Evolutionary conservation across 2,329 filamentous ascomycete species (phyloP).

Genomic region (Dactylellina cionopaga): DNA sequence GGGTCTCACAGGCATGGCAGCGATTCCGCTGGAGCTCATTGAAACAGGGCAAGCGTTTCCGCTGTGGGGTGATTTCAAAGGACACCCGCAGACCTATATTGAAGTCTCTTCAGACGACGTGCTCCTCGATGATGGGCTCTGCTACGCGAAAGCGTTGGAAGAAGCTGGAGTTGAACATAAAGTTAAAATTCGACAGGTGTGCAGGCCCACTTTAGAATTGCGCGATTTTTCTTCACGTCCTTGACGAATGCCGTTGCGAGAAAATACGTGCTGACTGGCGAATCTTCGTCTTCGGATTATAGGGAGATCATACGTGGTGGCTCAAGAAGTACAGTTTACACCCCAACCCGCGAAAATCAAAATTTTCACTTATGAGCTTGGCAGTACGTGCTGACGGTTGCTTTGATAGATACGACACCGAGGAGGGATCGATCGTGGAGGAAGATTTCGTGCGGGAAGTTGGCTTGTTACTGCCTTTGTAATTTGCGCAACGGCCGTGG

Average conservation of each 20-base stretch:
- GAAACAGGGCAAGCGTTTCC: slow-evolving; percentile 43
- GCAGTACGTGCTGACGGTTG: slow-evolving; percentile 34
- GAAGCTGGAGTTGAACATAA: slow-evolving; percentile 61
- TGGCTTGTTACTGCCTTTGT: slow-evolving; percentile 47
- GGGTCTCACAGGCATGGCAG: slow-evolving; percentile 37
- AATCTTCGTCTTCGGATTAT: slow-evolving; percentile 18
- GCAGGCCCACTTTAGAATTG: slow-evolving; percentile 58
- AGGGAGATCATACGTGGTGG: slow-evolving; percentile 65
- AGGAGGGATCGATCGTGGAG: slow-evolving; percentile 62
- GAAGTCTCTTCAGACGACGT: slow-evolving; percentile 67
- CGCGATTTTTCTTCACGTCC: slow-evolving; percentile 45
- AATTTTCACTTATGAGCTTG: slow-evolving; percentile 16
- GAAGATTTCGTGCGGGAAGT: slow-evolving; percentile 62
- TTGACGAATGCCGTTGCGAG: slow-evolving; percentile 23
- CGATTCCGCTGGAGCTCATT: slow-evolving; percentile 24
- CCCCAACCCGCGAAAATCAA: slow-evolving; percentile 14
- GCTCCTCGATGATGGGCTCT: slow-evolving; percentile 66
- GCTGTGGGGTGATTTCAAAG: slow-evolving; percentile 47
- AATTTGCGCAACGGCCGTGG: slow-evolving; percentile 15
- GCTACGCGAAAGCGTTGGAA: slow-evolving; percentile 63
- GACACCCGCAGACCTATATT: slow-evolving; percentile 63
- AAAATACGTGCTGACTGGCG: slow-evolving; percentile 15
- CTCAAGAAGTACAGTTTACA: slow-evolving; percentile 57
- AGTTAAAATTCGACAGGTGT: slow-evolving; percentile 63
- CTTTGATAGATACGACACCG: slow-evolving; percentile 43